Percentiles rank a stretch among this genome's conserved stretches.
phyloP scores from a whole-genome alignment of 805 yeast species.

The Yamadazyma kitorensis region DNA sequence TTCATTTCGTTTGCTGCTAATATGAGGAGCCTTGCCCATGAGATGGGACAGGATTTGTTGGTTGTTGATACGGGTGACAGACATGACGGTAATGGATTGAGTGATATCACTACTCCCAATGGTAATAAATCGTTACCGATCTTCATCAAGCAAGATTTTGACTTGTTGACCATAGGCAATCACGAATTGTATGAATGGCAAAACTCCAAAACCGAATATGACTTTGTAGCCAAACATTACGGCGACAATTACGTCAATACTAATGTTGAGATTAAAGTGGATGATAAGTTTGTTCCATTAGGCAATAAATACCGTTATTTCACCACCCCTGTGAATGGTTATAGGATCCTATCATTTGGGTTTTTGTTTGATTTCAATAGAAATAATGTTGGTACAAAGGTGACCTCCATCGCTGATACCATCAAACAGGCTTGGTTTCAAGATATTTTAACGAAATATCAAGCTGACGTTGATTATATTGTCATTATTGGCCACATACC shows the following conservation, averaged over 20 bases:
- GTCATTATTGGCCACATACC: constrained; percentile 83
- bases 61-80: constrained; percentile 89
- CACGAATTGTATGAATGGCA: constrained; percentile 80
- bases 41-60: constrained; percentile 57
- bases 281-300: constrained; percentile 54
- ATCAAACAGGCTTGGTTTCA: constrained; percentile 65
- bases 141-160: constrained; percentile 66
- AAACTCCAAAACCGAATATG: constrained; percentile 63
- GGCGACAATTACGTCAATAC: constrained; percentile 67
- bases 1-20: constrained; percentile 64
- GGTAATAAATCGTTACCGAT: constrained; percentile 63
- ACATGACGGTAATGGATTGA: constrained; percentile 90
- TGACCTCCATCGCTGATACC: constrained; percentile 56
- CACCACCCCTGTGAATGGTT: constrained; percentile 51
- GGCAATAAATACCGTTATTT: constrained; percentile 69
- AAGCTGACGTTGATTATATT: constrained; percentile 55
- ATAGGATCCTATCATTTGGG: constrained; percentile 65
- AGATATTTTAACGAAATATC: constrained; percentile 31
- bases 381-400: constrained; percentile 58
- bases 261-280: constrained; percentile 58
- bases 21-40: constrained; percentile 44
- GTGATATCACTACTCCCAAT: constrained; percentile 74
- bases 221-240: constrained; percentile 53
- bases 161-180: constrained; percentile 81
- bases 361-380: constrained; percentile 75